Conservation (phyloP, 441 rosid genomes). For the Geranium incanum region DNA sequence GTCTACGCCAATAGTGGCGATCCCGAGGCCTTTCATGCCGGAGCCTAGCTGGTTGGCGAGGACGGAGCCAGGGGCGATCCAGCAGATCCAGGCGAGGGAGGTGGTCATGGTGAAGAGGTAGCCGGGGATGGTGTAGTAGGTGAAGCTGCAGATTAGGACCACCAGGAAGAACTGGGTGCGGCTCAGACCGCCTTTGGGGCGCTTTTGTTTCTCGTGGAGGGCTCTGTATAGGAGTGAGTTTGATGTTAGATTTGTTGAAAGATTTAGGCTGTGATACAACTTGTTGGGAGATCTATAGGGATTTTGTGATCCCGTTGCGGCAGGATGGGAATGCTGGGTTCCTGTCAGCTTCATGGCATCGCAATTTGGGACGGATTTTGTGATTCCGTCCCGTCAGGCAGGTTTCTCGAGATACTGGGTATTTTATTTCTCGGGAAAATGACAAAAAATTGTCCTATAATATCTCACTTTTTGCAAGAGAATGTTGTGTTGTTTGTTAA, state of each 20-base stretch:
- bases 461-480: no score
- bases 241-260: neutral
- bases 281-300: no score
- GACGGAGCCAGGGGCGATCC: slow-evolving; percentile 67
- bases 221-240: slow-evolving; percentile 38
- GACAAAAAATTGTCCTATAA: no score
- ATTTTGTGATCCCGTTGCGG: no score
- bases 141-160: slow-evolving; percentile 61
- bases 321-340: no score
- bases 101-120: slow-evolving; percentile 64
- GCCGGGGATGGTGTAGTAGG: slow-evolving; percentile 68
- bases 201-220: slow-evolving; percentile 66
- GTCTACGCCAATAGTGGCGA: slow-evolving; percentile 65
- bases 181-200: slow-evolving; percentile 29
- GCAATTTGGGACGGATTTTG: no score
- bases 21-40: slow-evolving; percentile 76
- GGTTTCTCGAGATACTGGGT: no score
- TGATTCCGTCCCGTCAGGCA: no score
- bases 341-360: no score
- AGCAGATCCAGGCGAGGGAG: slow-evolving; percentile 78
- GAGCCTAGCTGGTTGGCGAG: slow-evolving; percentile 89
- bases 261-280: no score
- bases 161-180: slow-evolving; percentile 73
- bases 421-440: no score
- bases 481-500: no score